A percentile compares a stretch with the other conserved stretches of the same genome.
phyloP scores from a whole-genome alignment of 1,284 basidiomycete genomes.

The Boletus hoseneyae region DNA sequence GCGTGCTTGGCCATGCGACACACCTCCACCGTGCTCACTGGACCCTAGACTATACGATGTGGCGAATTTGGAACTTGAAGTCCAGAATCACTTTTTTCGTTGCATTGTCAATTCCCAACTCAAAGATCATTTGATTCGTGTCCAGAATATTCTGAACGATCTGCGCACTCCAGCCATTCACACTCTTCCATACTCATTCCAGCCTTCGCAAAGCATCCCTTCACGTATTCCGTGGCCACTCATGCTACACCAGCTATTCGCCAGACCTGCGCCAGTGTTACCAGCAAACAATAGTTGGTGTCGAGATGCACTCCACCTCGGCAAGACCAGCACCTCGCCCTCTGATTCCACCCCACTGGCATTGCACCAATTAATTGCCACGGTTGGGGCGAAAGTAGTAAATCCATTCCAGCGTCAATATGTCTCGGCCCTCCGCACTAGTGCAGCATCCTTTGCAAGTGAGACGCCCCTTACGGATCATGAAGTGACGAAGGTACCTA shows the following conservation, averaged over 20 bases:
- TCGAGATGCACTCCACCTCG: not conserved
- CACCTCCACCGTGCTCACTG: too few species aligned
- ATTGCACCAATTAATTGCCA: slow-evolving; percentile 9
- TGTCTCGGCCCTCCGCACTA: slow-evolving; percentile 7
- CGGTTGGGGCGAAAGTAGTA: not conserved
- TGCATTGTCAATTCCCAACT: not conserved
- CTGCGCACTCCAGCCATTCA: not conserved
- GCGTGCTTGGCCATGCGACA: too few species aligned
- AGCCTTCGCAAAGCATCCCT: not conserved
- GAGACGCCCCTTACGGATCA: too few species aligned
- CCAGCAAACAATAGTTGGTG: not conserved
- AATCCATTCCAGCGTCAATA: too few species aligned
- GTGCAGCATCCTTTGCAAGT: slow-evolving; percentile 7
- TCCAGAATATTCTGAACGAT: slow-evolving; percentile 10
- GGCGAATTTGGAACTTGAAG: too few species aligned
- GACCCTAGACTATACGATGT: too few species aligned
- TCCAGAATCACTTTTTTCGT: too few species aligned
- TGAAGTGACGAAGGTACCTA: not conserved
- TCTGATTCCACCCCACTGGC: not conserved
- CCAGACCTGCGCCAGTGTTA: not conserved
- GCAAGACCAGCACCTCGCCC: not conserved
- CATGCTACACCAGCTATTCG: slow-evolving; percentile 8
- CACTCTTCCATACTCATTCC: slow-evolving; percentile 11
- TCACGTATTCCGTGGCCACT: not conserved
- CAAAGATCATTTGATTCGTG: slow-evolving; percentile 9